phyloP scores from a whole-genome alignment of 768 basidiomycete species.

The Termitomyces sp. region DNA sequence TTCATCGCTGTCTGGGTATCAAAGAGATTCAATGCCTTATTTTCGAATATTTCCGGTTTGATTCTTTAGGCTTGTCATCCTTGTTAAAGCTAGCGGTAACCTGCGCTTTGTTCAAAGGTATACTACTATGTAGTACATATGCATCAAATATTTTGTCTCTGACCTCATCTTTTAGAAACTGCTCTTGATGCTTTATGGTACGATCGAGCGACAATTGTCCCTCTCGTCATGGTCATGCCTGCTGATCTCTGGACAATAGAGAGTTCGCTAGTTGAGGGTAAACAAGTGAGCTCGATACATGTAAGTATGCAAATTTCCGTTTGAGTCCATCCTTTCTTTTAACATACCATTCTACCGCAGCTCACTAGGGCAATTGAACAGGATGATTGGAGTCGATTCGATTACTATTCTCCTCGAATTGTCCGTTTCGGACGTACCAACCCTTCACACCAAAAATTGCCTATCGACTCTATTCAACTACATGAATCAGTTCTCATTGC shows the following conservation, averaged over 20 bases:
- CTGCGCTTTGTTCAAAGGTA: not conserved
- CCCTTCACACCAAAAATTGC: not conserved
- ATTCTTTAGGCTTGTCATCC: not conserved
- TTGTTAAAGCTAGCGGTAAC: not conserved
- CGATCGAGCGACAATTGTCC: not conserved
- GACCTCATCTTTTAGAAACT: not conserved
- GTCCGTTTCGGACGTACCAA: not conserved
- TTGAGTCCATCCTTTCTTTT: too few relatives aligned
- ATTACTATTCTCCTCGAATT: not conserved
- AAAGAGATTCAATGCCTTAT: not conserved
- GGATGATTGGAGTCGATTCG: not conserved
- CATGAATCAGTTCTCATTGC: not conserved
- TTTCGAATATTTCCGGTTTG: not conserved
- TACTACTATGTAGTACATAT: not conserved
- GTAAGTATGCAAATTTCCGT: too few relatives aligned
- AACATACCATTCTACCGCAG: not conserved
- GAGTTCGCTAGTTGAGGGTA: not conserved
- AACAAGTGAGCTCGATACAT: not conserved
- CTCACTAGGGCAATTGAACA: not conserved
- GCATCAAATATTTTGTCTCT: not conserved
- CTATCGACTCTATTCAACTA: not conserved
- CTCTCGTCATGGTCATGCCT: not conserved
- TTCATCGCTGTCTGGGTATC: not conserved
- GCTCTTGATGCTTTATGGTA: not conserved
- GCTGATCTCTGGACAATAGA: not conserved